Conservation (phyloP, 108 stramenopile genomes). For the Tribonema minus region DNA sequence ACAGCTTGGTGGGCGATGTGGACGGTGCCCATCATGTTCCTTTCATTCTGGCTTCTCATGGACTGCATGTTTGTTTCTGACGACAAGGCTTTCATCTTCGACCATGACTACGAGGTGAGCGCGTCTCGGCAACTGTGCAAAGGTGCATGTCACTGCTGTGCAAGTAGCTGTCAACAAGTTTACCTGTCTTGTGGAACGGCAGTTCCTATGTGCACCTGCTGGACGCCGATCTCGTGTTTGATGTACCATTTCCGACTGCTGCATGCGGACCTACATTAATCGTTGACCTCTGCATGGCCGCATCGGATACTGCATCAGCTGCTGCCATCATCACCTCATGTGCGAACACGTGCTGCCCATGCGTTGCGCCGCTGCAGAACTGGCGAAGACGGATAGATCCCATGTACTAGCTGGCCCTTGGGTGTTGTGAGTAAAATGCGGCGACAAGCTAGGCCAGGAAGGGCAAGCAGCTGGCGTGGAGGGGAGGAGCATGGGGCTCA, state of each 20-base stretch:
- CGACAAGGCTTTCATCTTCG: constrained; percentile 47
- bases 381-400: constrained; percentile 43
- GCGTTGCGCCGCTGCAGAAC: constrained; percentile 21
- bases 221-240: neutral
- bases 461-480: no score
- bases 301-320: neutral
- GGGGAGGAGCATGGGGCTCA: no score
- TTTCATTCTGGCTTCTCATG: constrained; percentile 35
- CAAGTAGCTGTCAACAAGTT: neutral
- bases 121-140: neutral
- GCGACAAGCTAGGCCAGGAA: no score
- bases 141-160: no score
- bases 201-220: neutral
- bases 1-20: constrained; percentile 33
- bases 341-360: neutral
- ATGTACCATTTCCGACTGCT: neutral
- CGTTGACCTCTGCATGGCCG: no score
- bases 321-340: neutral
- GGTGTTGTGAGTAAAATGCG: no score
- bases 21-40: constrained; percentile 42
- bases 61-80: constrained; percentile 46
- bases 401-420: constrained; percentile 20
- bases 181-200: neutral
- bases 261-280: no score
- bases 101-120: constrained; percentile 42